Evolutionary conservation across 192 early-diverging fungal genomes (phyloP).

Genomic region (Linnemannia hyalina): DNA sequence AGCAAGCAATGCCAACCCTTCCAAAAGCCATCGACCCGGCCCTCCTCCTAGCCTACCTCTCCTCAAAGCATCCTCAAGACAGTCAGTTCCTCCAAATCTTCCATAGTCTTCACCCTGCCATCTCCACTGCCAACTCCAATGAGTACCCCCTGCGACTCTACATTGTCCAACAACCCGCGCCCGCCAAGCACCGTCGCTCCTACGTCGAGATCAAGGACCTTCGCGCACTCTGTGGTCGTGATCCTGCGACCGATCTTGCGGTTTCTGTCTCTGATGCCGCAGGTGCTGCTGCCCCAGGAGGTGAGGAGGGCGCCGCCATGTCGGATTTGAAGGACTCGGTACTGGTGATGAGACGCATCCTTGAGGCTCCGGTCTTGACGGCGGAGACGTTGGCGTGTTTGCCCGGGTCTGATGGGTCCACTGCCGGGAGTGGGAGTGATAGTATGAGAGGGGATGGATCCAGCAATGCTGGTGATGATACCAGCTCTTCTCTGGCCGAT

Average conservation of each 20-base stretch:
- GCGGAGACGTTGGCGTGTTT: background rate
- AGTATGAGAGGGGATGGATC: background rate
- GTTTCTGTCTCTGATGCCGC: background rate
- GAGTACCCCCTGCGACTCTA: background rate
- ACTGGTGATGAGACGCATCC: background rate
- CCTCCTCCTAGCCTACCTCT: background rate
- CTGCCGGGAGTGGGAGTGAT: background rate
- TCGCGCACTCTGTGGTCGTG: background rate
- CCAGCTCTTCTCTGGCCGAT: background rate
- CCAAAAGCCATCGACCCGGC: background rate
- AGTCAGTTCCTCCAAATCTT: background rate
- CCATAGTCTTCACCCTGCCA: background rate
- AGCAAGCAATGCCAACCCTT: background rate
- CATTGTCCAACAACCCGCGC: conserved; percentile 22
- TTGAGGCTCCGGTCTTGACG: background rate
- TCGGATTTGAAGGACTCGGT: background rate
- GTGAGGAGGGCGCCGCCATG: too few relatives aligned
- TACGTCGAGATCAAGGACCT: conserved; percentile 27
- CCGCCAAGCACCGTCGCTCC: conserved; percentile 10
- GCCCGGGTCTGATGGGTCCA: background rate
- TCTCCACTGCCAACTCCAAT: background rate
- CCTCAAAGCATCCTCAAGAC: background rate
- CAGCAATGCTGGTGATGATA: background rate
- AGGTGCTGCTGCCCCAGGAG: background rate
- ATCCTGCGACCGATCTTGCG: too few relatives aligned